Evolutionary conservation across 805 yeast genomes (phyloP), one percentile per base, ranked within the genome.

Genomic region (Candida patagonica): DNA sequence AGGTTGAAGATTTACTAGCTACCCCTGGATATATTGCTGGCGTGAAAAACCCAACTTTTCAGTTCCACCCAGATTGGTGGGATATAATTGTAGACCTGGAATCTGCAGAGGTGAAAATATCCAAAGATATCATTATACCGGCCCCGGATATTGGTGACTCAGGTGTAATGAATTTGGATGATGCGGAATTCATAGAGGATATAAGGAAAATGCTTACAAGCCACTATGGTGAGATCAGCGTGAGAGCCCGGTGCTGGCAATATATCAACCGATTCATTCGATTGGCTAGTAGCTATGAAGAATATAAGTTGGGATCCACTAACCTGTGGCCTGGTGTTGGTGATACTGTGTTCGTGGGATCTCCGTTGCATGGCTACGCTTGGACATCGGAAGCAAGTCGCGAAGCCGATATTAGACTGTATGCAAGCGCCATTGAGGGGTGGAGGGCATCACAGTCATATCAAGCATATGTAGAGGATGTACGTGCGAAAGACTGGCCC

Each of bases 11-110:
- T 8, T 57, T 75, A 43, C 64, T 66, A 37, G 57, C 62, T 37
- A 67, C 74, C 37, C 67, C 63, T 9, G 72, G 75, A 12, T 74
- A 57, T 50, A 57, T 74, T 44, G 80, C 79, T 1, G 80, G 80
- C 12, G 75, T 76, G 25, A 73, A 74, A 42, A 74, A 75, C 53
- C 77, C 79, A 5, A 73, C 76, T 31, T 74, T 74, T 57, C 70
- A 70, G 46, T 55, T 64, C 34, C 74, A 73, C 45, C 74, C 74
- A 31, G 62, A 59, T 35, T 61, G 76, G 53, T 74, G 78, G 76
- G 80, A 74, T 46, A 50, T 74, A 9, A 55, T 74, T 29, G 70
- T 72, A 44, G 78, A 75, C 48, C 54, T 74, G 38, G 78, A 75
- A 46, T 43, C 64, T 8, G 65, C 66, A 6, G 45, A 49, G 13